Evolutionary conservation across 1,284 basidiomycete species (phyloP), one percentile per base, ranked within the genome.

Genomic region (Stygiomarasmius scandens): DNA sequence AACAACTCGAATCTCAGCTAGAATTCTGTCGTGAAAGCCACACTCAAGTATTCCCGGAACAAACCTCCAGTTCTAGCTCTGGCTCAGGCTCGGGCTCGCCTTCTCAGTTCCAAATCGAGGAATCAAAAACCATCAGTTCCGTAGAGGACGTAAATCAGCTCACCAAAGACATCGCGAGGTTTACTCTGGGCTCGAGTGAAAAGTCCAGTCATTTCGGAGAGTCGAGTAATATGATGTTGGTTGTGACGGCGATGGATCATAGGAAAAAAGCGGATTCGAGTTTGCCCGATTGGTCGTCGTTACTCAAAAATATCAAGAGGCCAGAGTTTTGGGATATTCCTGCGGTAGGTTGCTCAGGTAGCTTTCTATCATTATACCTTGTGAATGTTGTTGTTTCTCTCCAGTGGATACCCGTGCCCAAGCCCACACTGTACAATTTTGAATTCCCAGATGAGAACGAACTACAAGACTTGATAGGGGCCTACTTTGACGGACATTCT

Each of bases 401-500:
- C 9, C 19, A 59, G 58, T 59, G 58, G 58, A 34, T 44, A 25
- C 19, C 47, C 2, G 16, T 32, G 23, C 20, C 22, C 6, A 29
- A 59, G 41, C 22, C 29, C 8, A n/a, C 43, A 20, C 43, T 29
- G 10, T 20, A 41, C 2, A 32, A 32, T 19, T 68, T 69, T 50
- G 58, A 64, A n/a, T 73, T 71, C 48, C 72, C 72, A 2, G 67
- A 69, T 14, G 55, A 64, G 19, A 77, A 78, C 44, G 70, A 83
- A 9, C 69, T 74, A 4, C 60, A 65, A 1, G 52, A 59, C 1
- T 73, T 85, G 12, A 72, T 84, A 61, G 76, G 79, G 32, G 67
- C 75, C 6, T 83, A 77, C 63, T 84, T 84, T 62, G 58, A 62
- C 3, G 63, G 73, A 49, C 59, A 71, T 58, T 78, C 80, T 62